Percentiles rank a stretch among this genome's conserved stretches.
These are phyloP conservation scores for Phaeodactylum tricornutum DNA, from an alignment of 108 stramenopile species.

Conservation along the genomic window DNA sequence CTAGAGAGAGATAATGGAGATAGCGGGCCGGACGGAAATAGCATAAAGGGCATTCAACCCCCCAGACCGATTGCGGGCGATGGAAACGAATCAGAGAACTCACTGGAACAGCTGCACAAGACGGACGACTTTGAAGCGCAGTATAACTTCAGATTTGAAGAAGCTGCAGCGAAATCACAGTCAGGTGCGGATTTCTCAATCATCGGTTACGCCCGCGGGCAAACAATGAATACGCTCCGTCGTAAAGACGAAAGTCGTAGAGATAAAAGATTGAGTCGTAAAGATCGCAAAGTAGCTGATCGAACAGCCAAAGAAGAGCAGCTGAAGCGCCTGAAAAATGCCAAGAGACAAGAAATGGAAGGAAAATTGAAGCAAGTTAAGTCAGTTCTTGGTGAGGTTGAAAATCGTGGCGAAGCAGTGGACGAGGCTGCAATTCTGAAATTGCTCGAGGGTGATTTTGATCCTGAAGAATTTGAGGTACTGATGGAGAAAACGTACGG, in stretches of 20 bases:
- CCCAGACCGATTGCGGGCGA: too few species aligned
- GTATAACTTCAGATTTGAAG: conserved; percentile 99
- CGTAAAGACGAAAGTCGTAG: conserved; percentile 89
- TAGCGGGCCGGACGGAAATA: conserved; percentile 5
- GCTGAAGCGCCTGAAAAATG: conserved; percentile 90
- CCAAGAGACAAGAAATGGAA: conserved; percentile 85
- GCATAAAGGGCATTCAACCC: too few species aligned
- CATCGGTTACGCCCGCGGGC: conserved; percentile 68
- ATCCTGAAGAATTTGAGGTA: conserved; percentile 87
- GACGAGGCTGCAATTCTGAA: conserved; percentile 70
- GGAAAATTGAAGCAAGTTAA: conserved; percentile 74
- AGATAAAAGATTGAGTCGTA: conserved; percentile 74
- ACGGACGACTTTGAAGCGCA: conserved; percentile 95
- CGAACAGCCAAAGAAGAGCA: conserved; percentile 91
- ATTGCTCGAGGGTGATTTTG: conserved; percentile 93
- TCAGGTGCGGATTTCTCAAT: conserved; percentile 62
- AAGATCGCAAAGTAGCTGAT: conserved; percentile 91
- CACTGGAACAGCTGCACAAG: conserved; percentile 78
- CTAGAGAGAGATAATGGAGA: conserved; percentile 22
- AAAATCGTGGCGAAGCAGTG: conserved; percentile 18
- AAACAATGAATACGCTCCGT: conserved; percentile 65
- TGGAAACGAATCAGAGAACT: conserved; percentile 69
- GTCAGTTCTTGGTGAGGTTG: conserved; percentile 49
- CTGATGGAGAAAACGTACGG: conserved; percentile 84
- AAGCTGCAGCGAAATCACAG: conserved; percentile 46